Base-by-base conservation (phyloP, 306 rosid species). In the Ormosia emarginata region DNA sequence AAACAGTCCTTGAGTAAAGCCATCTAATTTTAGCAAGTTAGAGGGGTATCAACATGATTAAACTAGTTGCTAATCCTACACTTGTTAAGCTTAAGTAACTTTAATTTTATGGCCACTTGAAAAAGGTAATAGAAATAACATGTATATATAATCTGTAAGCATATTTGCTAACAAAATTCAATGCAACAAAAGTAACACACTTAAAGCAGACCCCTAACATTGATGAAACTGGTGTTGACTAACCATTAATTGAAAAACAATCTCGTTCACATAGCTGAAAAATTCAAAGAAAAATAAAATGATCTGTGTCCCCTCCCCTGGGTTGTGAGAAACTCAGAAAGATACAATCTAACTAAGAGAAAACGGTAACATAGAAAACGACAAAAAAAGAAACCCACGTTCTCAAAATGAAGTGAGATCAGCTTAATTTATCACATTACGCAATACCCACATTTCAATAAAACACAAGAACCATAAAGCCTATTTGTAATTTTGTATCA, bases 21-120 rank as follows among this genome's bases (percentile, higher is more conserved):
- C 17, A 47, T 29, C 33, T 33, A 17, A 57, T 68, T 24, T 50
- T 67, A 67, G 47, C 71, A 57, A 17, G 39, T 46, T 68, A 37
- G 39, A 57, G 44, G 61, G 75, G 50, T 6, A 59, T 53, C 56
- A 80, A 10, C 47, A 39, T n/a, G 18, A 58, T 52, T 46, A 33
- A 47, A 57, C 70, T 75, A 56, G 12, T 24, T 5, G 66, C 49
- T 68, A 75, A 75, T 82, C 55, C 78, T 67, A 75, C 30, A 74
- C 13, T 17, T 41, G 24, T 57, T 58, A 72, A 17, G 64, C 63
- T 72, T 66, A 13, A 37, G 47, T 62, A 61, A 43, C 18, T 46
- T 30, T 4, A 36, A 66, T 34, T 36, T 44, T n/a, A 46, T 36
- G 34, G 30, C 47, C 68, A 66, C 47, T 41, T 8, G n/a, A 43